Evolutionary conservation across 768 basidiomycete species (phyloP).

Genomic region (Hygrophorus russula): DNA sequence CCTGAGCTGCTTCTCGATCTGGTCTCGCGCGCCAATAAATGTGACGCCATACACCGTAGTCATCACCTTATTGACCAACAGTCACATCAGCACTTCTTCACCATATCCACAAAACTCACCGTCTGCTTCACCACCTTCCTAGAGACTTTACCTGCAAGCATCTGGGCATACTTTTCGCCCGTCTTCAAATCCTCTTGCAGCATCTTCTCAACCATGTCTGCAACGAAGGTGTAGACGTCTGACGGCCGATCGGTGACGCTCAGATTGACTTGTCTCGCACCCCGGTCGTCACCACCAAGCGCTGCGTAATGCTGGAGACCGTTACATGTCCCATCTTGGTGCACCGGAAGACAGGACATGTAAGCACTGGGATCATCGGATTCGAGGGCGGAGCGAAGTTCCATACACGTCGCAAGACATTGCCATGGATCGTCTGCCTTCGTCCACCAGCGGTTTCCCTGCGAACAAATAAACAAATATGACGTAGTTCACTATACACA

Average conservation of each 20-base stretch:
- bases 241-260: conserved; percentile 75
- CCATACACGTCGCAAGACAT: conserved; percentile 86
- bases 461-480: conserved; percentile 3
- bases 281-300: conserved; percentile 81
- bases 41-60: conserved; percentile 99
- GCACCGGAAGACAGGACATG: conserved; percentile 72
- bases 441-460: conserved; percentile 83
- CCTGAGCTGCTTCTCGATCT: conserved; percentile 83
- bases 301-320: conserved; percentile 98
- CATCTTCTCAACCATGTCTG: conserved; percentile 67
- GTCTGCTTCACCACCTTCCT: conserved; percentile 98
- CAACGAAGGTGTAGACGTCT: conserved; percentile 92
- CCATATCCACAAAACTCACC: conserved; percentile 27
- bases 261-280: conserved; percentile 90
- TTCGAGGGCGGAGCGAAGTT: conserved; percentile 71
- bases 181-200: conserved; percentile 45
- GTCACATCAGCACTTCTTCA: conserved; percentile 1
- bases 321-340: conserved; percentile 98
- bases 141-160: conserved; percentile 69
- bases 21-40: conserved; percentile 86
- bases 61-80: conserved; percentile 57
- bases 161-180: conserved; percentile 41
- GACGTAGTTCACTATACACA: not conserved
- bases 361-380: conserved; percentile 54
- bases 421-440: conserved; percentile 96